Conservation (phyloP, 768 basidiomycete genomes). For the Sarcomyxa edulis region DNA sequence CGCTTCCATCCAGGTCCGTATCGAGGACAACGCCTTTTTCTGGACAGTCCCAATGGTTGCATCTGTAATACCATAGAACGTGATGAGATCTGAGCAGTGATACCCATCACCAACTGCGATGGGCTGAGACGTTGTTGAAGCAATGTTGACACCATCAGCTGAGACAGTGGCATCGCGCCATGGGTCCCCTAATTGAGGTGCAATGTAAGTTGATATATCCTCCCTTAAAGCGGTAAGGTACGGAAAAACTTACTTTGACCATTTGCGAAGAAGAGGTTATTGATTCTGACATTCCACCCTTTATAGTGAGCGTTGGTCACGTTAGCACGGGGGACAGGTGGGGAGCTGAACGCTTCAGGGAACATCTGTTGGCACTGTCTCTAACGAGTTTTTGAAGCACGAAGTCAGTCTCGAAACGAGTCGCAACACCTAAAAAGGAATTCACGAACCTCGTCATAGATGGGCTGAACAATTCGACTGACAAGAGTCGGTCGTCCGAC, state of each 20-base stretch:
- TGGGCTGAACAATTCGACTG: conserved; percentile 46
- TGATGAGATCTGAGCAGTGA: conserved; percentile 59
- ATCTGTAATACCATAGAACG: conserved; percentile 38
- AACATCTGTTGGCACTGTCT: conserved; percentile 71
- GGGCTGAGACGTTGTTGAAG: conserved; percentile 48
- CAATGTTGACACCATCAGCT: conserved; percentile 38
- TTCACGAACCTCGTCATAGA: conserved; percentile 43
- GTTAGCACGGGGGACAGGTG: conserved; percentile 36
- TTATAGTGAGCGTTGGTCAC: conserved; percentile 44
- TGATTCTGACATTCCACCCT: conserved; percentile 58
- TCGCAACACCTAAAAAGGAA: not conserved
- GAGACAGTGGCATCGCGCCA: conserved; percentile 71
- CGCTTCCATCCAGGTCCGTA: conserved; percentile 49
- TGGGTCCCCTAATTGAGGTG: conserved; percentile 59
- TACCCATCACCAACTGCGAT: conserved; percentile 59
- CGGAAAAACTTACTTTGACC: conserved; percentile 47
- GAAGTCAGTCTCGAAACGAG: not conserved
- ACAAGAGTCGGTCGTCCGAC: conserved; percentile 37
- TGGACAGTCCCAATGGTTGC: conserved; percentile 51
- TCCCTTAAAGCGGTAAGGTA: too few relatives aligned
- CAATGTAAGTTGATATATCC: not conserved
- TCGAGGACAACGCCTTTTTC: conserved; percentile 40
- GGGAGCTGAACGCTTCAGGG: conserved; percentile 47
- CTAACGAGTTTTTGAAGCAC: too few relatives aligned
- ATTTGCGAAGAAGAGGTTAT: conserved; percentile 65